Base-by-base conservation (phyloP, 1,139 yeast species). In the Pneumocystis jirovecii region DNA sequence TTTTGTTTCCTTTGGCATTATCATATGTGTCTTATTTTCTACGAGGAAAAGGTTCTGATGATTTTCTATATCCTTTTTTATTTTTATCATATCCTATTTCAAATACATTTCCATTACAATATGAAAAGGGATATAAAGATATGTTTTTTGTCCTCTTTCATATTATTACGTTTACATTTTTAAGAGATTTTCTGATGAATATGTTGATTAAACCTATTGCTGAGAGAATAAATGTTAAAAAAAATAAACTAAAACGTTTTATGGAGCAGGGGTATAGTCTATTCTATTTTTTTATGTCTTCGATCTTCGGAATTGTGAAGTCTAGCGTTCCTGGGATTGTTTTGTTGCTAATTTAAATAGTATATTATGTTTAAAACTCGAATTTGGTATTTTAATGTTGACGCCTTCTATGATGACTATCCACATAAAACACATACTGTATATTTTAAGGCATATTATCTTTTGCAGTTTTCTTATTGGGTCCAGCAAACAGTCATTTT, bases 391-490 rank as follows among this genome's bases (percentile, higher is more conserved):
- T 93, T 93, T 76, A 82, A 88, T 74, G 93, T 97, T 7, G 80
- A 84, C 3, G 85, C 89, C 62, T 87, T 93, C 78, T 93, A 89
- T 75, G 81, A 76, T 65, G 78, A 82, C 42, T 93, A 87, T 74
- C 98, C 98, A 15, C 97, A 95, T 77, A 80, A 82, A 69, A 81
- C 87, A 56, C 90, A 88, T 73, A 85, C 83, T 67, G 81, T 80
- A 68, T 78, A 81, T 68, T 87, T 87, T 78, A 93, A 93, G 77
- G 74, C 84, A 21, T 95, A 87, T 74, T 95, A 93, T 75, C 79
- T 93, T 70, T 85, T 89, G 59, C 98, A 93, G 78, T 97, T 97
- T 6, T 88, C 97, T 1, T 93, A 89, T 76, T 93, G 99, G 99
- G 85, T 90, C 21, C 99, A 93, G 77, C 98, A 93, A 76, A 86